These are phyloP conservation scores for Berberis vulgaris DNA, from an alignment of 164 flowering plant species.

Conservation along the genomic window DNA sequence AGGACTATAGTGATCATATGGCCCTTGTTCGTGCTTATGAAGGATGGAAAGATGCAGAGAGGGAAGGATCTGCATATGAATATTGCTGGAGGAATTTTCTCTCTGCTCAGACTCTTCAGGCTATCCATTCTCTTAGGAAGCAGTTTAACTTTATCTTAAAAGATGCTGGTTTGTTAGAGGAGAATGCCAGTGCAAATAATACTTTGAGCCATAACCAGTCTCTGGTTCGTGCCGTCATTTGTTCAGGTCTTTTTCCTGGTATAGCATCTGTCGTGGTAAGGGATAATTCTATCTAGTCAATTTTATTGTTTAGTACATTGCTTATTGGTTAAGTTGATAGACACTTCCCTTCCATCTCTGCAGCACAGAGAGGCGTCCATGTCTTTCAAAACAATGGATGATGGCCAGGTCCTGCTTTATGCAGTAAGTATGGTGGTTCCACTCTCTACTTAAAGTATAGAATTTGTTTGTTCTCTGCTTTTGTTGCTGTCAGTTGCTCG, in stretches of 20 bases:
- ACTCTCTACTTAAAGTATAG: too few relatives aligned
- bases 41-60: conserved; percentile 99
- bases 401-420: too few relatives aligned
- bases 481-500: too few relatives aligned
- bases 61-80: conserved; percentile 93
- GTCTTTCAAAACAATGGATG: too few relatives aligned
- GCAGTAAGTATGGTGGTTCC: too few relatives aligned
- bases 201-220: conserved; percentile 86
- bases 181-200: conserved; percentile 49
- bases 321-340: conserved; percentile 8
- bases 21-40: conserved; percentile 99
- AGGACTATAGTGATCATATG: conserved; percentile 99
- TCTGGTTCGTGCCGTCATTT: conserved; percentile 87
- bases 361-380: too few relatives aligned
- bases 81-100: conserved; percentile 98
- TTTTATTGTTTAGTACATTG: background rate
- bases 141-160: conserved; percentile 78
- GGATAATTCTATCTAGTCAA: background rate
- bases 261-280: conserved; percentile 94
- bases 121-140: conserved; percentile 92
- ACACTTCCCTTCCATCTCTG: conserved; percentile 7
- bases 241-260: conserved; percentile 97
- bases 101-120: conserved; percentile 93
- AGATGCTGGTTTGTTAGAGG: conserved; percentile 72
- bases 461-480: too few relatives aligned